Percentiles rank a stretch among this genome's conserved stretches.
Evolutionary conservation across 257 asterid genomes (phyloP).

Genomic region (Petunia secreta): DNA sequence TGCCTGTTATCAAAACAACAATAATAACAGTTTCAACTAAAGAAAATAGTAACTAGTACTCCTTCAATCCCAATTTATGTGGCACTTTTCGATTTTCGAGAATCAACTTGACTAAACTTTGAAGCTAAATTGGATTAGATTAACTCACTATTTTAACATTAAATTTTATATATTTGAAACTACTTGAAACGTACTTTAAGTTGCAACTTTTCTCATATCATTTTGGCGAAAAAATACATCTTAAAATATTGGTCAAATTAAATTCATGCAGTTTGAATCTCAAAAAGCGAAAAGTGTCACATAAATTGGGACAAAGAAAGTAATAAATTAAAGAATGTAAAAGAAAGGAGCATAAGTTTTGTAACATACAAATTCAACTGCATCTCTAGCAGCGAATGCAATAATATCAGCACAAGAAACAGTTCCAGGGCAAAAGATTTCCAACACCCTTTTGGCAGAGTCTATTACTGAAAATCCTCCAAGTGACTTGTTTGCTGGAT

Average conservation of each 20-base stretch:
- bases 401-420: conserved; percentile 90
- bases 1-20: conserved; percentile 40
- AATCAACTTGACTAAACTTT: too few relatives aligned
- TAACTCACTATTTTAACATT: too few relatives aligned
- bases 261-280: too few relatives aligned
- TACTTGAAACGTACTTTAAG: too few relatives aligned
- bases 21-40: not conserved
- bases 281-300: too few relatives aligned
- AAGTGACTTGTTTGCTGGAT: conserved; percentile 69
- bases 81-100: too few relatives aligned
- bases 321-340: not conserved
- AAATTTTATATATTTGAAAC: too few relatives aligned
- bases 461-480: conserved; percentile 73
- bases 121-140: too few relatives aligned
- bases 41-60: not conserved
- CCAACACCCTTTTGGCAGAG: conserved; percentile 66
- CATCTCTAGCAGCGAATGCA: conserved; percentile 82
- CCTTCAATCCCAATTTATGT: not conserved
- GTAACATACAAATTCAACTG: conserved; percentile 65
- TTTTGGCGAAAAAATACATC: too few relatives aligned
- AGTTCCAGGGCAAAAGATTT: conserved; percentile 63
- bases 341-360: not conserved
- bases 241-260: too few relatives aligned
- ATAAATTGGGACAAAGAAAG: too few relatives aligned
- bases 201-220: too few relatives aligned